Conservation (phyloP, 2,329 filamentous ascomycete species). For the Magnaporthales sp. region DNA sequence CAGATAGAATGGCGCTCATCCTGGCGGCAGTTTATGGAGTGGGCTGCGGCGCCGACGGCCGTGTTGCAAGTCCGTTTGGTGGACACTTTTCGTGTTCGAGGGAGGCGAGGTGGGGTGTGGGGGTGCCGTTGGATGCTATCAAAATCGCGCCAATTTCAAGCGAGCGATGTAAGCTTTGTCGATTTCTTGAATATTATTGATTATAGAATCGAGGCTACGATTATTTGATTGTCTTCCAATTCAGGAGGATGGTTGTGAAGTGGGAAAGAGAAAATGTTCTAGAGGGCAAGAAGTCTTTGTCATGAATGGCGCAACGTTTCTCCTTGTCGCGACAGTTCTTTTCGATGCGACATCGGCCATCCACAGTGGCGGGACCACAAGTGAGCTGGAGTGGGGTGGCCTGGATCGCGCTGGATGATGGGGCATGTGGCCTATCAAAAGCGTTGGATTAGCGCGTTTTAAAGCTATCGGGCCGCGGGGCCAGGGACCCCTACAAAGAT, state of each 20-base stretch:
- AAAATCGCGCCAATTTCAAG: neutral
- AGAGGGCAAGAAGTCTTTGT: neutral
- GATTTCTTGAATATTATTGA: neutral
- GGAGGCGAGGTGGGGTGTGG: neutral
- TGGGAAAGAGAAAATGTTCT: neutral
- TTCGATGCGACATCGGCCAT: neutral
- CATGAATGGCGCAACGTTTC: neutral
- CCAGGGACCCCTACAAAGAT: neutral
- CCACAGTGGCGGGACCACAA: neutral
- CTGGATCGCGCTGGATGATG: neutral
- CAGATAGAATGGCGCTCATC: conserved; percentile 97
- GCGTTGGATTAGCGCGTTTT: neutral
- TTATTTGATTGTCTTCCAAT: neutral
- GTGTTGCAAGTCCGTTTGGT: neutral
- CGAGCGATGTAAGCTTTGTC: neutral
- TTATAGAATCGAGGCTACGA: neutral
- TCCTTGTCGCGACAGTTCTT: neutral
- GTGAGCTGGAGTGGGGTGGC: neutral
- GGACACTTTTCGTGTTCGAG: neutral
- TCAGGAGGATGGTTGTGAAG: neutral
- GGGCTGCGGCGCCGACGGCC: neutral
- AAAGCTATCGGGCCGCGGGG: neutral
- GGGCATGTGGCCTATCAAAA: neutral
- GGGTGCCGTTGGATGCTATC: neutral
- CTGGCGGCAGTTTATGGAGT: conserved; percentile 15